These are phyloP conservation scores for Globisporangium takayamanum DNA, from an alignment of 352 stramenopile genomes.

Conservation along the genomic window DNA sequence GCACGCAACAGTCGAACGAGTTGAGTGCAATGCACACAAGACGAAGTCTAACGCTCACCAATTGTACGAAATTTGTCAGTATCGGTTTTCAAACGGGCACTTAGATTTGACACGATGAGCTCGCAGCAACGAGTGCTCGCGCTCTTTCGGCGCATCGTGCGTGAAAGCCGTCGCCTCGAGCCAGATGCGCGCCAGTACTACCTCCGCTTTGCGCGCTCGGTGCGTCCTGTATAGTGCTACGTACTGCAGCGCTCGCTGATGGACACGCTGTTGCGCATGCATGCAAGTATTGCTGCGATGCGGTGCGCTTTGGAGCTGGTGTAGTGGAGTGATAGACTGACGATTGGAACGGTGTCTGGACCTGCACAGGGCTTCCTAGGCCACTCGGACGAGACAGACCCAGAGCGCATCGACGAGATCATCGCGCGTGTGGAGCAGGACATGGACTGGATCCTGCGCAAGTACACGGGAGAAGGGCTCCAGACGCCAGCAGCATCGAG, in stretches of 20 bases:
- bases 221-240: constrained; percentile 1
- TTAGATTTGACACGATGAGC: too few relatives aligned
- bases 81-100: too few relatives aligned
- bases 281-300: not conserved
- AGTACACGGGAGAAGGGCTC: constrained; percentile 22
- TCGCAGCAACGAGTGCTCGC: constrained; percentile 7
- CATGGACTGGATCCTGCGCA: constrained; percentile 41
- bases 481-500: too few relatives aligned
- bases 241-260: not conserved
- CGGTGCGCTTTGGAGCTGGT: too few relatives aligned
- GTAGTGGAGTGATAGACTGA: not conserved
- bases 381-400: constrained; percentile 28
- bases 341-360: not conserved
- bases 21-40: too few relatives aligned
- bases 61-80: too few relatives aligned
- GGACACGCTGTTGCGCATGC: too few relatives aligned
- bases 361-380: constrained; percentile 27
- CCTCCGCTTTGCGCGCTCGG: constrained; percentile 32
- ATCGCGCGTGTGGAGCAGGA: constrained; percentile 29
- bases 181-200: constrained; percentile 39
- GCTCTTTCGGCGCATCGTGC: constrained; percentile 43
- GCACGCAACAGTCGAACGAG: too few relatives aligned
- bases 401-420: constrained; percentile 27
- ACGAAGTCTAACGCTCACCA: too few relatives aligned
- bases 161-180: constrained; percentile 30